Evolutionary conservation across 768 basidiomycete species (phyloP).

Genomic region (Pholiota molesta): DNA sequence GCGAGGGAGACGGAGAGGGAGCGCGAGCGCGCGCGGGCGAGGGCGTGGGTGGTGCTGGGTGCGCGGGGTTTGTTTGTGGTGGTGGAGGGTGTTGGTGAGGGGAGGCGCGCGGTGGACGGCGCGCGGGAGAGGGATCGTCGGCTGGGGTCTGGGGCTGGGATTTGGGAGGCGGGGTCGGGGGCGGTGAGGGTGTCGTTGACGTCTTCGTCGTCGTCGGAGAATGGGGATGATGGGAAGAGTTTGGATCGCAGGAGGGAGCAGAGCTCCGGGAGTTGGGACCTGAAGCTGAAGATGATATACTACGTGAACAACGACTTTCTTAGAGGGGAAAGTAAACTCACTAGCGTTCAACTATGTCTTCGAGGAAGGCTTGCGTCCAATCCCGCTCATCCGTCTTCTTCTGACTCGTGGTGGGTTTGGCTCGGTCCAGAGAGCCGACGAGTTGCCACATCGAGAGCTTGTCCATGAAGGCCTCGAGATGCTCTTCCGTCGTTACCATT

Average conservation of each 20-base stretch:
- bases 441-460: constrained; percentile 82
- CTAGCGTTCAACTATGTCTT: constrained; percentile 67
- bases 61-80: too few species aligned
- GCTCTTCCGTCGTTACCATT: constrained; percentile 43
- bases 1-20: constrained; percentile 74
- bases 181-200: background rate
- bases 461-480: constrained; percentile 76
- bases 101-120: constrained; percentile 30
- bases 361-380: constrained; percentile 77
- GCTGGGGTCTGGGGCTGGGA: background rate
- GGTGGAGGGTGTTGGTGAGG: constrained; percentile 35
- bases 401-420: constrained; percentile 10
- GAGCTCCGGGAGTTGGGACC: constrained; percentile 48
- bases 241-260: constrained; percentile 66
- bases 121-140: constrained; percentile 19
- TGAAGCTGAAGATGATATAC: constrained; percentile 51
- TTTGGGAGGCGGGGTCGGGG: too few species aligned
- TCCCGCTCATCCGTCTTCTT: constrained; percentile 44
- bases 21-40: constrained; percentile 51
- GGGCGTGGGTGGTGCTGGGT: constrained; percentile 17
- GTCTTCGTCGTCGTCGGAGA: constrained; percentile 51
- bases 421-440: constrained; percentile 38
- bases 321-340: constrained; percentile 34
- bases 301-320: background rate
- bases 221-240: constrained; percentile 66